Conservation (phyloP, 1,284 basidiomycete genomes). For the Inonotus obliquus region DNA sequence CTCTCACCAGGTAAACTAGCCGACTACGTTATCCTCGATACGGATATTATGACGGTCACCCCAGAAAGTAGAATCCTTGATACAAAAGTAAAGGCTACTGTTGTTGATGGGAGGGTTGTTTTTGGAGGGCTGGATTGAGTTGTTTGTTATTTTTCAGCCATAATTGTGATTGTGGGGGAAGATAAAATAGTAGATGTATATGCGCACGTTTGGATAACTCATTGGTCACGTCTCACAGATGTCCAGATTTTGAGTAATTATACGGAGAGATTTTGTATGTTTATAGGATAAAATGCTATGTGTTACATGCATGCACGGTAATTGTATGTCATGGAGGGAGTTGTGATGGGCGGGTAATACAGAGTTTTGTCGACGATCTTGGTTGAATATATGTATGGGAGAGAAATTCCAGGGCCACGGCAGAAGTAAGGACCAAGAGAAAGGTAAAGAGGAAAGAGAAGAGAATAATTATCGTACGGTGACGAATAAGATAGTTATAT, state of each 20-base stretch:
- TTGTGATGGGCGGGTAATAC: too few relatives aligned
- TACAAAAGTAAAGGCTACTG: constrained; percentile 53
- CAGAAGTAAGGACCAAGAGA: background rate
- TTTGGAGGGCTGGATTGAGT: constrained; percentile 40
- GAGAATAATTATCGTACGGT: constrained; percentile 8
- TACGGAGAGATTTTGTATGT: too few relatives aligned
- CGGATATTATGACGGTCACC: constrained; percentile 66
- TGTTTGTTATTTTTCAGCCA: too few relatives aligned
- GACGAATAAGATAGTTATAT: constrained; percentile 9
- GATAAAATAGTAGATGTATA: background rate
- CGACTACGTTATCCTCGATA: constrained; percentile 80
- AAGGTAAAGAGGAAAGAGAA: background rate
- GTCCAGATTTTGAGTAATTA: too few relatives aligned
- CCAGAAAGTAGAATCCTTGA: constrained; percentile 51
- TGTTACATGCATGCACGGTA: background rate
- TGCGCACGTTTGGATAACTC: too few relatives aligned
- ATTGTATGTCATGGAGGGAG: too few relatives aligned
- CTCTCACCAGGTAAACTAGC: constrained; percentile 74
- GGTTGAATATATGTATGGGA: background rate
- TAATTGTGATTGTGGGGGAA: background rate
- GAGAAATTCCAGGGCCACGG: background rate
- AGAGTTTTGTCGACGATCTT: too few relatives aligned
- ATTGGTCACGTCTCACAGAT: too few relatives aligned
- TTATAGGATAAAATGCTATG: background rate
- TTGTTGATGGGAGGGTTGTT: constrained; percentile 70